A percentile compares a stretch with the other conserved stretches of the same genome.
Conservation (phyloP, 2,329 filamentous ascomycete genomes). For the Fusarium nygamai region DNA sequence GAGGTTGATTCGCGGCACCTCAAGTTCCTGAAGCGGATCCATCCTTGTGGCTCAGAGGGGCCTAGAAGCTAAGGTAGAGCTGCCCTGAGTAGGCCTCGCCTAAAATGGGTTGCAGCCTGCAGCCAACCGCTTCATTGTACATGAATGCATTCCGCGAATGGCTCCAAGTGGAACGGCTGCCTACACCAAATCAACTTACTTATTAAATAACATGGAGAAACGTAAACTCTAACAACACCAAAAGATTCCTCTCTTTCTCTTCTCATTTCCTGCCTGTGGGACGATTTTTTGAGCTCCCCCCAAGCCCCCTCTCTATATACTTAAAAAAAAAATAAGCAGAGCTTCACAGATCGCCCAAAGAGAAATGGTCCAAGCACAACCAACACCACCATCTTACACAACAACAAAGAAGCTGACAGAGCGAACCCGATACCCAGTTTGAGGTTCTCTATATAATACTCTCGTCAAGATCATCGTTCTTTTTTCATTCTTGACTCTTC, state of each 20-base stretch:
- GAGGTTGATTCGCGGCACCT: neutral
- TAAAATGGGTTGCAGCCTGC: constrained; percentile 33
- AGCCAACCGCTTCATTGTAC: constrained; percentile 24
- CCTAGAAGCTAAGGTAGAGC: neutral
- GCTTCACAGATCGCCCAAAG: constrained; percentile 17
- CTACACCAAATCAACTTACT: constrained; percentile 18
- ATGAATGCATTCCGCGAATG: neutral
- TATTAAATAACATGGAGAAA: constrained; percentile 3
- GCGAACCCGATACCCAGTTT: neutral
- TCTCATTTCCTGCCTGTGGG: neutral
- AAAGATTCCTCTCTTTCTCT: neutral
- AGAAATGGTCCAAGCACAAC: constrained; percentile 30
- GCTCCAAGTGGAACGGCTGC: constrained; percentile 12
- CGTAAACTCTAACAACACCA: constrained; percentile 15
- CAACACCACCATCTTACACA: constrained; percentile 23
- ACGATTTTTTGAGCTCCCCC: neutral
- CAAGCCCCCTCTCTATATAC: neutral
- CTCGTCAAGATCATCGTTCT: neutral
- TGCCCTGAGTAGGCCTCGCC: constrained; percentile 17
- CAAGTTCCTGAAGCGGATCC: constrained; percentile 26
- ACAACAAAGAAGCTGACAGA: constrained; percentile 9
- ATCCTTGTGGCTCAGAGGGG: constrained; percentile 25
- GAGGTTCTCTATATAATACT: neutral
- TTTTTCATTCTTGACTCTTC: neutral
- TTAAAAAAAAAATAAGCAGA: neutral